phyloP scores from a whole-genome alignment of 345 rosid species.

The Zanthoxylum bungeanum region DNA sequence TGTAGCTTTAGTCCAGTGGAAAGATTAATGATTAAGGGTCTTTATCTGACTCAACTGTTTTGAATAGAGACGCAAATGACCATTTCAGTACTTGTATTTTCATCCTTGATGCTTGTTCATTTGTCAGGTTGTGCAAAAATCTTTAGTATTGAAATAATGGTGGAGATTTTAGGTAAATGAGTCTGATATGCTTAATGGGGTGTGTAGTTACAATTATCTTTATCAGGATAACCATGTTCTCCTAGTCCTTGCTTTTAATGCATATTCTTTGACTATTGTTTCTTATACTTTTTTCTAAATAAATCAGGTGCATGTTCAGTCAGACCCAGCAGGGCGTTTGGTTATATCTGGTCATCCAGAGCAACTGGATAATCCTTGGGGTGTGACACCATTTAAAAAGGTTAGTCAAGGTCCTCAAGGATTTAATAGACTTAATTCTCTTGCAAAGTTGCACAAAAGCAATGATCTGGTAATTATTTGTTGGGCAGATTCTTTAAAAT shows the following conservation, averaged over 20 bases:
- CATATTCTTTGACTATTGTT: not conserved
- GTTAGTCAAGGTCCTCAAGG: slow-evolving; percentile 33
- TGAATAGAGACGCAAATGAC: not conserved
- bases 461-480: not conserved
- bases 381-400: slow-evolving; percentile 68
- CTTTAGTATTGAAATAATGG: not conserved
- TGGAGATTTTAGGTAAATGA: not conserved
- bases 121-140: not conserved
- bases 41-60: not conserved
- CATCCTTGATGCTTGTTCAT: not conserved
- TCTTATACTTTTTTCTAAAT: not conserved
- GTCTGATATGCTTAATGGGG: not conserved
- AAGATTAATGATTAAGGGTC: not conserved
- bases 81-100: not conserved
- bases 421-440: not conserved
- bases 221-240: not conserved
- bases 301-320: slow-evolving; percentile 64
- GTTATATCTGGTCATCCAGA: slow-evolving; percentile 67
- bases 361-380: slow-evolving; percentile 71
- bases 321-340: slow-evolving; percentile 73
- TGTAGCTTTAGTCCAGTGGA: not conserved
- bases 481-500: not conserved
- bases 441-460: not conserved
- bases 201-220: not conserved
- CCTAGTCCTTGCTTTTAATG: not conserved